These are phyloP conservation scores for Linnemannia elongata DNA, from an alignment of 192 early-diverging fungal genomes.

Conservation along the genomic window DNA sequence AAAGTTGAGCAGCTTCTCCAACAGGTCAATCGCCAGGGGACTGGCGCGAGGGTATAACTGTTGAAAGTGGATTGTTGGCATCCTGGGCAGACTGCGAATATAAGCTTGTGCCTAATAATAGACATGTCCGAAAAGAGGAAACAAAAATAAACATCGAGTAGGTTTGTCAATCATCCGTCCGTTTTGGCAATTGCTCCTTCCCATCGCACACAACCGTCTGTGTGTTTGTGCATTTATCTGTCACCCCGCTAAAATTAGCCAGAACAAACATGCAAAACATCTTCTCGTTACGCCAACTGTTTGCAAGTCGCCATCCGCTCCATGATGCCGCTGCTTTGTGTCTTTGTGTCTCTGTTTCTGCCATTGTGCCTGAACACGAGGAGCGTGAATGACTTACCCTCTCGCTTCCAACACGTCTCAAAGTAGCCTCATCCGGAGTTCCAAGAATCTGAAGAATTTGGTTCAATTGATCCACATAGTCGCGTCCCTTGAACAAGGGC, in stretches of 20 bases:
- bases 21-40: constrained; percentile 85
- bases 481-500: constrained; percentile 96
- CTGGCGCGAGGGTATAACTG: constrained; percentile 90
- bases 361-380: not conserved
- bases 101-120: constrained; percentile 88
- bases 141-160: constrained; percentile 1
- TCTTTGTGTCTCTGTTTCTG: not conserved
- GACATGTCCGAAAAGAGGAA: constrained; percentile 10
- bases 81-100: constrained; percentile 90
- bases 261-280: not conserved
- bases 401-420: constrained; percentile 91
- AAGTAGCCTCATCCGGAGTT: constrained; percentile 93
- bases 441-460: constrained; percentile 96
- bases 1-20: constrained; percentile 91
- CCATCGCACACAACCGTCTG: not conserved
- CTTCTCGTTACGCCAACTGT: not conserved
- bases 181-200: not conserved
- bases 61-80: constrained; percentile 90
- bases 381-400: constrained; percentile 65
- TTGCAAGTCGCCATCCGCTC: not conserved
- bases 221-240: constrained; percentile 5
- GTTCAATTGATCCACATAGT: constrained; percentile 99
- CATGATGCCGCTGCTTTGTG: not conserved
- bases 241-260: not conserved
- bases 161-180: not conserved